Percentiles rank a stretch among this genome's conserved stretches.
These are phyloP conservation scores for Alternaria atra DNA, from an alignment of 2,329 filamentous ascomycete species.

Conservation along the genomic window DNA sequence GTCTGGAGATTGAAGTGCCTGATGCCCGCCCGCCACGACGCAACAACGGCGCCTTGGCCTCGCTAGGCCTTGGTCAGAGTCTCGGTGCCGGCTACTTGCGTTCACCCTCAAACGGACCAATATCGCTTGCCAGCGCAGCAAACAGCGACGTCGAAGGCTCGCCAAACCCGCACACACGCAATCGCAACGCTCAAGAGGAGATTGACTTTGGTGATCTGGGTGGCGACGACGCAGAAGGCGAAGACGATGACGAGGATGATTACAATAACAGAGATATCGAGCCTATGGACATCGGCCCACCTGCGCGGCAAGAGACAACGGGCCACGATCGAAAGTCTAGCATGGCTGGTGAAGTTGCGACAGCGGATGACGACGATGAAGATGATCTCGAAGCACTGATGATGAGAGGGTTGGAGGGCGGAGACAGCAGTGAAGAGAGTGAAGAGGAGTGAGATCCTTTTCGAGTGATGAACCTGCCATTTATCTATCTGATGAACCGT, in stretches of 20 bases:
- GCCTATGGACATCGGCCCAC: slow-evolving; percentile 45
- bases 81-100: slow-evolving; percentile 37
- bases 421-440: slow-evolving; percentile 54
- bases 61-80: slow-evolving; percentile 37
- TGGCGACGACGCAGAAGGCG: slow-evolving; percentile 33
- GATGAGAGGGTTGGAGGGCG: slow-evolving; percentile 51
- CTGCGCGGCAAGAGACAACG: slow-evolving; percentile 27
- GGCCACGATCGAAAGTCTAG: slow-evolving; percentile 21
- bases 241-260: slow-evolving; percentile 46
- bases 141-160: slow-evolving; percentile 45
- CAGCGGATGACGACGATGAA: slow-evolving; percentile 43
- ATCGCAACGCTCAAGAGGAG: slow-evolving; percentile 33
- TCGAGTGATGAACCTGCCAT: neutral
- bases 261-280: slow-evolving; percentile 46
- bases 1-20: slow-evolving; percentile 47
- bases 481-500: accelerated
- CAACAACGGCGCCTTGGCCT: slow-evolving; percentile 31
- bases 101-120: slow-evolving; percentile 51
- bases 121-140: slow-evolving; percentile 55
- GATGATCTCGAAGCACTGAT: slow-evolving; percentile 58
- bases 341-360: slow-evolving; percentile 13
- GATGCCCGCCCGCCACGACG: slow-evolving; percentile 32
- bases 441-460: slow-evolving; percentile 51
- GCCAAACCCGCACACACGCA: slow-evolving; percentile 34
- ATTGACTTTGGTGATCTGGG: slow-evolving; percentile 50